Conservation (phyloP, 352 stramenopile species). For the Plasmopara halstedii region DNA sequence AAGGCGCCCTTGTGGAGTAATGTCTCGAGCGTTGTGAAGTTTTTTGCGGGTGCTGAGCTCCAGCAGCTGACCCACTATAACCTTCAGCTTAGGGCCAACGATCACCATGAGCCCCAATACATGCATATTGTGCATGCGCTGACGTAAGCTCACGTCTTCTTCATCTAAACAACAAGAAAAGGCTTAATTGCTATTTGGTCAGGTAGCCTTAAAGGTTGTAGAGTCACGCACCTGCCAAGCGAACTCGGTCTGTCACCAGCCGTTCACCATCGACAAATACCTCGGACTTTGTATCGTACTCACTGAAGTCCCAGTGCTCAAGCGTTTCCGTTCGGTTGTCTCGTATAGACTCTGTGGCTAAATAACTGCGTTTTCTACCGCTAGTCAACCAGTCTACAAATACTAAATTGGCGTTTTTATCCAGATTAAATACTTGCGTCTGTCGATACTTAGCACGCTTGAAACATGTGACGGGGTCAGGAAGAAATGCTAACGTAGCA, state of each 20-base stretch:
- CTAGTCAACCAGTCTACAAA: constrained; percentile 83
- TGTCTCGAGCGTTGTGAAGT: constrained; percentile 57
- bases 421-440: constrained; percentile 51
- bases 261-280: constrained; percentile 45
- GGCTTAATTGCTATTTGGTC: background rate
- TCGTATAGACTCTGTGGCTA: constrained; percentile 46
- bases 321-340: constrained; percentile 57
- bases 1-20: constrained; percentile 65
- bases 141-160: constrained; percentile 47
- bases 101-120: constrained; percentile 69
- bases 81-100: constrained; percentile 42
- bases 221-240: constrained; percentile 50
- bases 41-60: constrained; percentile 65
- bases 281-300: constrained; percentile 62
- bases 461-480: constrained; percentile 79
- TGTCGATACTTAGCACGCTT: constrained; percentile 61
- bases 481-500: constrained; percentile 67
- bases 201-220: background rate
- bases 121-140: constrained; percentile 70
- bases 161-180: constrained; percentile 34
- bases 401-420: constrained; percentile 46
- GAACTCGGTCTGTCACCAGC: constrained; percentile 61
- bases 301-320: constrained; percentile 73
- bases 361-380: constrained; percentile 73
- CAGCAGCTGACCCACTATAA: constrained; percentile 46